These are phyloP conservation scores for Naganishia kalamii DNA, from an alignment of 768 basidiomycete species.

Conservation along the genomic window DNA sequence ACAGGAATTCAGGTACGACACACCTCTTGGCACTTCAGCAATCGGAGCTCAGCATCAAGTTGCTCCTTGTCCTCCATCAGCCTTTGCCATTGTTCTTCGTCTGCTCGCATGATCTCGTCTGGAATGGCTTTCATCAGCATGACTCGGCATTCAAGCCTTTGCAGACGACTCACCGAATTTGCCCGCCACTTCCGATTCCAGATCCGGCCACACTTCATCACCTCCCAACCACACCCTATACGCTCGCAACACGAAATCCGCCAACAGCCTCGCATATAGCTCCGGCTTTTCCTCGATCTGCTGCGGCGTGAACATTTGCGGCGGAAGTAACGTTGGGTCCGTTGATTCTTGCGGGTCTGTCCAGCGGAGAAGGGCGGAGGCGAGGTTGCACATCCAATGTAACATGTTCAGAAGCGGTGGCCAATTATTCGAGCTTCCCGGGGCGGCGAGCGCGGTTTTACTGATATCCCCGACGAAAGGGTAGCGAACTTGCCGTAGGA, in stretches of 20 bases:
- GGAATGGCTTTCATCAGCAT: background rate
- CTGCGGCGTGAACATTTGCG: slow-evolving; percentile 4
- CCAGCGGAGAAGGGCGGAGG: slow-evolving; percentile 34
- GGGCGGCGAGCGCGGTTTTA: slow-evolving; percentile 77
- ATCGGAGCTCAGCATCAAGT: slow-evolving; percentile 22
- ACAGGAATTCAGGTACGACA: slow-evolving; percentile 9
- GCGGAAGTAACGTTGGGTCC: slow-evolving; percentile 1
- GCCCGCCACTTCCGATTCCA: slow-evolving; percentile 50
- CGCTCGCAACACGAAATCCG: slow-evolving; percentile 6
- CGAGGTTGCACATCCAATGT: slow-evolving; percentile 84
- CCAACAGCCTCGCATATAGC: slow-evolving; percentile 5
- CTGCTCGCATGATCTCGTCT: slow-evolving; percentile 19
- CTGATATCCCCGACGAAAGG: slow-evolving; percentile 73
- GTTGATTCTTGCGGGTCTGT: background rate
- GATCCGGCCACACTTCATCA: slow-evolving; percentile 62
- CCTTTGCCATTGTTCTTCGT: slow-evolving; percentile 6
- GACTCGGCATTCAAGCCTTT: background rate
- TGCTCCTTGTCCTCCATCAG: slow-evolving; percentile 27
- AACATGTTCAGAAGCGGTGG: slow-evolving; percentile 76
- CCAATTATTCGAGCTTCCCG: slow-evolving; percentile 90
- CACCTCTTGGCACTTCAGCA: slow-evolving; percentile 41
- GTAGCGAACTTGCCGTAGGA: slow-evolving; percentile 52
- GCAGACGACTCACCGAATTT: slow-evolving; percentile 61
- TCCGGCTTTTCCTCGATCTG: slow-evolving; percentile 6
- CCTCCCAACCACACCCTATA: slow-evolving; percentile 38